These are phyloP conservation scores for Sphagnum tenellum DNA, from an alignment of 225 moss, liverwort and hornwort species.

Conservation along the genomic window DNA sequence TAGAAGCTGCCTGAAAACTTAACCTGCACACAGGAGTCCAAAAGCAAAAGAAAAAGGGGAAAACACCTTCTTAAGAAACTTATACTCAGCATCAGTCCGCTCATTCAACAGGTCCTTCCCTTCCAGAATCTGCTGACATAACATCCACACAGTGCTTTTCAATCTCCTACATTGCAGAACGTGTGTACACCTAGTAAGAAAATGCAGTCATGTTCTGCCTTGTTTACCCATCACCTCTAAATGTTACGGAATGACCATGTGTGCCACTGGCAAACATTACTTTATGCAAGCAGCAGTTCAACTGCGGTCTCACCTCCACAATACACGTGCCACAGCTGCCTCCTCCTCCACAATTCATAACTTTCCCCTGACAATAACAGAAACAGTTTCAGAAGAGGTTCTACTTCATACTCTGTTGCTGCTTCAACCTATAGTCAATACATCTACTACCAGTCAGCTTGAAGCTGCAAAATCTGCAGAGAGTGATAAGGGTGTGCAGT, in stretches of 20 bases:
- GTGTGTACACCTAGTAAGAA: neutral
- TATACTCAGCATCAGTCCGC: constrained; percentile 67
- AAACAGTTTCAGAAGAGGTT: too few species aligned
- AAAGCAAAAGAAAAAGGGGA: neutral
- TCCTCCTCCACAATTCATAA: constrained; percentile 95
- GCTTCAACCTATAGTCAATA: too few species aligned
- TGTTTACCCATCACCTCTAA: too few species aligned
- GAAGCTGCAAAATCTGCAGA: too few species aligned
- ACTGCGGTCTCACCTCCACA: constrained; percentile 38
- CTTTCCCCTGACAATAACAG: constrained; percentile 51
- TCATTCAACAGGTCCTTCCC: constrained; percentile 74
- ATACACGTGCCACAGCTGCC: constrained; percentile 87
- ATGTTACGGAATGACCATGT: too few species aligned
- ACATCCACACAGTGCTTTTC: neutral
- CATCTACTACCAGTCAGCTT: too few species aligned
- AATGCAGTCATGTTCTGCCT: neutral
- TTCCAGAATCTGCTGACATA: constrained; percentile 44
- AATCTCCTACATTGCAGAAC: neutral
- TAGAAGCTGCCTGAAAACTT: too few species aligned
- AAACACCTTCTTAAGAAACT: constrained; percentile 62
- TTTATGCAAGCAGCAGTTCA: neutral
- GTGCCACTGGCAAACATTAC: too few species aligned
- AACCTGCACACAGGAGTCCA: neutral
- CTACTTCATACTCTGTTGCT: too few species aligned
- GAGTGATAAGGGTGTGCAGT: too few species aligned